Conservation (phyloP, 2,329 filamentous ascomycete species). For the Diatrype stigma region DNA sequence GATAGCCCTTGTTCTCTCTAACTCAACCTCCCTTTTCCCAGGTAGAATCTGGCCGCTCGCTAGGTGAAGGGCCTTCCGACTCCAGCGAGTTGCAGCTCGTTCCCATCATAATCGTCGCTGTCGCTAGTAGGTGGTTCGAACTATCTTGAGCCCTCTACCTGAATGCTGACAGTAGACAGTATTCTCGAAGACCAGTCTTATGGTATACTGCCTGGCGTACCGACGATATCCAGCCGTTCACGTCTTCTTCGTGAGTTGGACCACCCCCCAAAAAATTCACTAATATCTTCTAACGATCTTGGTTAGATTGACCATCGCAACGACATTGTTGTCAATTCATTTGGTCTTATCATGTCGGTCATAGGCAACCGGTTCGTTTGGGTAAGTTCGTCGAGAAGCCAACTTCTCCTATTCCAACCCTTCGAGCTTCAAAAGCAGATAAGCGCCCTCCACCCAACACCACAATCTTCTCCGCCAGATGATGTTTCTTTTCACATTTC, state of each 20-base stretch:
- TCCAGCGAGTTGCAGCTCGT: slow-evolving; percentile 45
- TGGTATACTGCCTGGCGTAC: slow-evolving; percentile 50
- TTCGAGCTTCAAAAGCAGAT: too few relatives aligned
- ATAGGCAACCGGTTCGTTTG: slow-evolving; percentile 49
- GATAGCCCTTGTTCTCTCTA: slow-evolving; percentile 13
- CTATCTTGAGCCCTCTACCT: neutral
- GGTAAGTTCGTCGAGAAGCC: slow-evolving; percentile 18
- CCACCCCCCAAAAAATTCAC: neutral
- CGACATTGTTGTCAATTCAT: slow-evolving; percentile 51
- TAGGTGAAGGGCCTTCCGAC: slow-evolving; percentile 40
- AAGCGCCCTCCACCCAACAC: too few relatives aligned
- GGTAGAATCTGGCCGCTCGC: slow-evolving; percentile 52
- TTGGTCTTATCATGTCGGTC: slow-evolving; percentile 53
- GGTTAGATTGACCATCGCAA: slow-evolving; percentile 50
- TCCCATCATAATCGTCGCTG: slow-evolving; percentile 50
- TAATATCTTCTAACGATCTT: neutral
- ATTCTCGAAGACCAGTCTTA: slow-evolving; percentile 46
- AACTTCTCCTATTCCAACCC: too few relatives aligned
- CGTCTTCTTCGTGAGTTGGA: slow-evolving; percentile 46
- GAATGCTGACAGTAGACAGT: slow-evolving; percentile 29
- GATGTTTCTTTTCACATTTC: too few relatives aligned
- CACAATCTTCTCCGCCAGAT: too few relatives aligned
- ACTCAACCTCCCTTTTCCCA: slow-evolving; percentile 14
- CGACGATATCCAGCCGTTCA: slow-evolving; percentile 51
- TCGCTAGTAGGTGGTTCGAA: slow-evolving; percentile 42